These are phyloP conservation scores for Schizopora paradoxa DNA, from an alignment of 1,284 basidiomycete species.

Conservation along the genomic window DNA sequence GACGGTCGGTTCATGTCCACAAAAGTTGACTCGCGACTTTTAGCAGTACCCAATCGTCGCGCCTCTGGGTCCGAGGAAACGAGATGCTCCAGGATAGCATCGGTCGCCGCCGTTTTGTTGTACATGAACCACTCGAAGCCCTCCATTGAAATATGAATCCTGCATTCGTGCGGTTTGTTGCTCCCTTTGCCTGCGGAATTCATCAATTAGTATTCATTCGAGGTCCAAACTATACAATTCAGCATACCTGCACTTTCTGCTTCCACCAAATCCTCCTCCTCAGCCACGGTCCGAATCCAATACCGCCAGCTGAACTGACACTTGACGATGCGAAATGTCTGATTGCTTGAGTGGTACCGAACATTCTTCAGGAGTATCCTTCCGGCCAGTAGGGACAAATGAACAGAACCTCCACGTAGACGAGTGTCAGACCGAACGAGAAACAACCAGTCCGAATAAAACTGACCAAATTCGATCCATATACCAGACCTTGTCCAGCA, in stretches of 20 bases:
- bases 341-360: constrained; percentile 85
- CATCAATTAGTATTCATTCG: constrained; percentile 17
- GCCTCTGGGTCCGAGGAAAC: constrained; percentile 32
- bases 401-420: constrained; percentile 63
- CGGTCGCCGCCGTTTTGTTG: constrained; percentile 83
- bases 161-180: constrained; percentile 39
- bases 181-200: background rate
- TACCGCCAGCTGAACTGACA: constrained; percentile 87
- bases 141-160: constrained; percentile 72
- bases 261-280: constrained; percentile 61
- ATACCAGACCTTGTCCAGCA: constrained; percentile 72
- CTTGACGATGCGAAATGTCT: constrained; percentile 78
- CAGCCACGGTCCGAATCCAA: constrained; percentile 75
- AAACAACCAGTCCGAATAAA: background rate
- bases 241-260: constrained; percentile 41
- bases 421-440: background rate
- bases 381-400: constrained; percentile 84
- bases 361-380: constrained; percentile 83
- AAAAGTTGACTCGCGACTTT: constrained; percentile 9
- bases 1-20: no score
- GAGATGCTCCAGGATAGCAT: constrained; percentile 77
- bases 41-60: constrained; percentile 4
- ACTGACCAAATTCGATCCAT: constrained; percentile 74
- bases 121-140: constrained; percentile 90
- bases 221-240: background rate